These are phyloP conservation scores for Phytophthora quininea DNA, from an alignment of 352 stramenopile species.

Conservation along the genomic window DNA sequence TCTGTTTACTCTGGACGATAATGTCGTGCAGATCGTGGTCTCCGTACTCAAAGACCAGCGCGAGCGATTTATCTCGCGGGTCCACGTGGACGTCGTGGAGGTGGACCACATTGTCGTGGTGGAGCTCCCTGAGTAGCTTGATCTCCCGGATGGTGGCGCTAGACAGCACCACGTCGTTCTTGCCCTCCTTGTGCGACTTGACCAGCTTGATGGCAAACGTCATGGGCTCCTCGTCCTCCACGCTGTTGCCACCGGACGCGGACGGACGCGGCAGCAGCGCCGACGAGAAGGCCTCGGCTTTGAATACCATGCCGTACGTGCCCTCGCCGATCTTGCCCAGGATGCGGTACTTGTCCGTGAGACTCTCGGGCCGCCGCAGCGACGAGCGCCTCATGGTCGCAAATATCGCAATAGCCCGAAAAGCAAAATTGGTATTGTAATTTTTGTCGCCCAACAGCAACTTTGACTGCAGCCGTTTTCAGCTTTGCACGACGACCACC, in stretches of 20 bases:
- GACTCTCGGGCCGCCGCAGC: constrained; percentile 65
- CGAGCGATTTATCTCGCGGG: constrained; percentile 79
- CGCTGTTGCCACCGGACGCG: constrained; percentile 5
- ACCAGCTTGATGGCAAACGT: constrained; percentile 91
- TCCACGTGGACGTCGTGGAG: constrained; percentile 89
- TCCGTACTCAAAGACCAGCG: constrained; percentile 90
- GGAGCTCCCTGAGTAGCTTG: constrained; percentile 87
- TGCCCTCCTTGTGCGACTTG: constrained; percentile 90
- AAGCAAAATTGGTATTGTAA: too few relatives aligned
- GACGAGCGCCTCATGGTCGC: constrained; percentile 60
- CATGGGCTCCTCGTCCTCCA: constrained; percentile 77
- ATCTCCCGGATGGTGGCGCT: constrained; percentile 91
- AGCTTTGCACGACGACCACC: too few relatives aligned
- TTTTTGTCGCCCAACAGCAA: too few relatives aligned
- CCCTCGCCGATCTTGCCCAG: constrained; percentile 89
- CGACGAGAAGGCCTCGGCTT: constrained; percentile 73
- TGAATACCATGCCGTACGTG: constrained; percentile 91
- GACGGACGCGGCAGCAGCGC: constrained; percentile 46
- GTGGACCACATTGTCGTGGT: constrained; percentile 89
- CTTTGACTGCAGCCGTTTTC: too few relatives aligned
- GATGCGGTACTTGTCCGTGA: constrained; percentile 88
- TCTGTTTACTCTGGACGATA: constrained; percentile 88
- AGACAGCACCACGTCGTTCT: constrained; percentile 90
- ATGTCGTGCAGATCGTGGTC: constrained; percentile 92
- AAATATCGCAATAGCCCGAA: neutral